phyloP scores from a whole-genome alignment of 345 rosid genomes.

The Euphorbia tirucalli region DNA sequence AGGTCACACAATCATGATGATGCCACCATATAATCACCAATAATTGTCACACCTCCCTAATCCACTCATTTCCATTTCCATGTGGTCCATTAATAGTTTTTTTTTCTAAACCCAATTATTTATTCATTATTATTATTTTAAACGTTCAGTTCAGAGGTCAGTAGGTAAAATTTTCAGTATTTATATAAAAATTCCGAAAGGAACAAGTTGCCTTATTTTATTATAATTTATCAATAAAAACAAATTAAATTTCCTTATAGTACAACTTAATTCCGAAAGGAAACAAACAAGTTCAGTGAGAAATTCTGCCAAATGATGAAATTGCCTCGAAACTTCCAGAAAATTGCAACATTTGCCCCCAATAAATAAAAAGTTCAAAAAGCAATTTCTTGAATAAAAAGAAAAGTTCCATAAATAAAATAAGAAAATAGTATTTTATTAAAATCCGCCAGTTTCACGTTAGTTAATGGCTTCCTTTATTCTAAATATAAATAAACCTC shows the following conservation, averaged over 20 bases:
- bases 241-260: background rate
- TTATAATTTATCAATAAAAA: no score
- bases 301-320: constrained; percentile 24
- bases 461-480: background rate
- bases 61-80: background rate
- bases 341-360: constrained; percentile 7
- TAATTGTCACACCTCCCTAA: background rate
- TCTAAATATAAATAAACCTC: constrained; percentile 9
- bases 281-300: no score
- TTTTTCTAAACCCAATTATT: background rate
- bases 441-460: constrained; percentile 8
- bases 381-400: background rate
- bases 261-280: constrained; percentile 27
- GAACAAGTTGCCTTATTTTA: no score
- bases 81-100: background rate
- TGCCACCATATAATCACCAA: background rate
- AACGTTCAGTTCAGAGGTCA: no score
- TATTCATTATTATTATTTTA: no score
- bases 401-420: background rate
- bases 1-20: background rate
- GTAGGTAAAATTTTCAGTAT: no score
- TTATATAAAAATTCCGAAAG: no score
- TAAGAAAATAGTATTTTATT: background rate
- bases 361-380: background rate
- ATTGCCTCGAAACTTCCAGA: constrained; percentile 24